Evolutionary conservation across 1,284 basidiomycete genomes (phyloP).

Genomic region (Ceratobasidium papillatum): DNA sequence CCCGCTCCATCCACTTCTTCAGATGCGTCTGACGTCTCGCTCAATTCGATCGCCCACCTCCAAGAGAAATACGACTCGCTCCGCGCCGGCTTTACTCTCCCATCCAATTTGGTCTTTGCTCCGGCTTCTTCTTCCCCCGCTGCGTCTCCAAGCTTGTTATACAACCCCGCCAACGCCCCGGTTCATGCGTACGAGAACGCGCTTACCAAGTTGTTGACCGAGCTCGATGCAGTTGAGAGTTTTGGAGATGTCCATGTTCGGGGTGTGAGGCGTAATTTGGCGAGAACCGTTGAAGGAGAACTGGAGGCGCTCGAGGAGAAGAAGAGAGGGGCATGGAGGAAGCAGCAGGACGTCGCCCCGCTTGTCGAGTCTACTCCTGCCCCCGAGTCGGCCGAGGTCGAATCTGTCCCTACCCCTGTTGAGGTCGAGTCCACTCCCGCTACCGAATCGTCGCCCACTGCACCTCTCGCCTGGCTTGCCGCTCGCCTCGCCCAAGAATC

Average conservation of each 20-base stretch:
- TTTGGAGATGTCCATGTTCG: constrained; percentile 67
- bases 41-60: constrained; percentile 41
- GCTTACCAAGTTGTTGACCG: constrained; percentile 67
- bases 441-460: background rate
- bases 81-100: constrained; percentile 41
- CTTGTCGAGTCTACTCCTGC: constrained; percentile 30
- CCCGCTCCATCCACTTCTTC: constrained; percentile 28
- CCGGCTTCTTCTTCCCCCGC: background rate
- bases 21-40: constrained; percentile 27
- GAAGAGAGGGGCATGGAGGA: constrained; percentile 53
- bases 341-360: background rate
- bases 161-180: constrained; percentile 63
- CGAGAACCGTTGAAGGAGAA: constrained; percentile 68
- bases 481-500: constrained; percentile 6
- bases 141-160: constrained; percentile 53
- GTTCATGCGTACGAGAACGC: constrained; percentile 67
- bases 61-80: constrained; percentile 39
- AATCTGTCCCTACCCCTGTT: constrained; percentile 28
- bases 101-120: constrained; percentile 38
- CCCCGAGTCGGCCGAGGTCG: constrained; percentile 19
- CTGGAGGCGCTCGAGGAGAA: constrained; percentile 60
- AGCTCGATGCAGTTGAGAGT: constrained; percentile 72
- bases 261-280: constrained; percentile 64
- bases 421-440: constrained; percentile 6
- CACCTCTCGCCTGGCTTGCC: constrained; percentile 4